These are phyloP conservation scores for Aspergillus spinulosporus DNA, from an alignment of 2,329 filamentous ascomycete genomes.

Conservation along the genomic window DNA sequence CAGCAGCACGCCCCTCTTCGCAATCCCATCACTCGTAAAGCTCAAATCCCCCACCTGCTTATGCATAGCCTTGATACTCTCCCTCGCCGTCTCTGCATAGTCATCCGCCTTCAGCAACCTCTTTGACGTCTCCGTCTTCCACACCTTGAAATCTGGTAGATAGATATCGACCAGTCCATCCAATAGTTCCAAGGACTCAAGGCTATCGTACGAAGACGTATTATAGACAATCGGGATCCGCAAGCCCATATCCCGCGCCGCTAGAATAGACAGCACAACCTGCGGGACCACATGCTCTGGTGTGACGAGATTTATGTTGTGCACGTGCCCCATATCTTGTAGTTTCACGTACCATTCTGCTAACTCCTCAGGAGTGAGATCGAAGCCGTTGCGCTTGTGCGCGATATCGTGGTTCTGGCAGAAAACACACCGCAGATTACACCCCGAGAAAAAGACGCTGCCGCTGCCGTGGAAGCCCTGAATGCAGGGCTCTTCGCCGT, in stretches of 20 bases:
- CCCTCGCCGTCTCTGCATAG: conserved; percentile 69
- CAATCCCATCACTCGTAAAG: conserved; percentile 78
- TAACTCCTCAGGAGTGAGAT: conserved; percentile 74
- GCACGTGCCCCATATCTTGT: conserved; percentile 74
- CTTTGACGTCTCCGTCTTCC: conserved; percentile 65
- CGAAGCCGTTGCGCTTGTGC: conserved; percentile 77
- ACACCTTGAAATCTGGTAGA: conserved; percentile 85
- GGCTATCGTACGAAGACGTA: conserved; percentile 76
- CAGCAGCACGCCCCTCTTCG: conserved; percentile 72
- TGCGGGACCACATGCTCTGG: conserved; percentile 86
- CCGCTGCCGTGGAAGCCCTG: conserved; percentile 80
- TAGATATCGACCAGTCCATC: conserved; percentile 84
- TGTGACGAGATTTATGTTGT: conserved; percentile 87
- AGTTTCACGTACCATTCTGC: conserved; percentile 82
- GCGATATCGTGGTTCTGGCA: conserved; percentile 85
- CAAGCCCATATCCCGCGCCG: conserved; percentile 69
- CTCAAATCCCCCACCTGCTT: conserved; percentile 77
- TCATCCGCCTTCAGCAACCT: conserved; percentile 75
- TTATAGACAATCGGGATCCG: conserved; percentile 79
- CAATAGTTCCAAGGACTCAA: conserved; percentile 69
- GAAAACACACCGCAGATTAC: conserved; percentile 70
- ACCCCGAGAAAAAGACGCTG: conserved; percentile 77
- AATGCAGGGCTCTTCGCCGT: conserved; percentile 80
- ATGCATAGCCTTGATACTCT: conserved; percentile 79
- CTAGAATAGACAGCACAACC: conserved; percentile 72